A percentile compares a stretch with the other conserved stretches of the same genome.
phyloP scores from a whole-genome alignment of 2,329 filamentous ascomycete species.

The Aphanocladium album region DNA sequence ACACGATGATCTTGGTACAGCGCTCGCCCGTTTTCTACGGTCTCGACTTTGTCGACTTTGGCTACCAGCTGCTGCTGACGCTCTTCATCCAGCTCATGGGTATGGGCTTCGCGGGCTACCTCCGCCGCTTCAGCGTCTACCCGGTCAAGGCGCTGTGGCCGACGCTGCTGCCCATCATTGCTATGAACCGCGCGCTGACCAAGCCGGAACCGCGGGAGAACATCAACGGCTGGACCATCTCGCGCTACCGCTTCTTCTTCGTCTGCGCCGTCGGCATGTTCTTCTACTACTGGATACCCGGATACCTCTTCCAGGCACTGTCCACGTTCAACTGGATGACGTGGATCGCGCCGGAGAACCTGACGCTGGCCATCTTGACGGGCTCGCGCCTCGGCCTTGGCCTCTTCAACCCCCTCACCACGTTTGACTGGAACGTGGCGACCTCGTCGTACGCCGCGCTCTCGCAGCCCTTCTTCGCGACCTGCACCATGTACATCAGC shows the following conservation, averaged over 20 bases:
- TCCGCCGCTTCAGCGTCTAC: slow-evolving; percentile 46
- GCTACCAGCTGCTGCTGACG: slow-evolving; percentile 43
- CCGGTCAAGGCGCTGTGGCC: slow-evolving; percentile 50
- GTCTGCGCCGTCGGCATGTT: slow-evolving; percentile 40
- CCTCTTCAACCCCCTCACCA: slow-evolving; percentile 31
- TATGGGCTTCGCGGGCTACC: slow-evolving; percentile 48
- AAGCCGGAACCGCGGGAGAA: slow-evolving; percentile 26
- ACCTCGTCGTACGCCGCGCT: slow-evolving; percentile 35
- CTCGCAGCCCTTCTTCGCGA: slow-evolving; percentile 35
- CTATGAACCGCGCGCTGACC: slow-evolving; percentile 43
- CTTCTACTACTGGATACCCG: slow-evolving; percentile 49
- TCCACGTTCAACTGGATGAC: slow-evolving; percentile 50
- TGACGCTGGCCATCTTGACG: slow-evolving; percentile 34
- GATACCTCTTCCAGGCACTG: slow-evolving; percentile 44
- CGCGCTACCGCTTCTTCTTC: slow-evolving; percentile 42
- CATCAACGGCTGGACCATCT: slow-evolving; percentile 34
- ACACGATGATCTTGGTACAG: slow-evolving; percentile 43
- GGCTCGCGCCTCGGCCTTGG: slow-evolving; percentile 39
- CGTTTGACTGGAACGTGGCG: slow-evolving; percentile 36
- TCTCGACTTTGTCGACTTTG: slow-evolving; percentile 34
- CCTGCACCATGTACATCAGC: slow-evolving; percentile 32
- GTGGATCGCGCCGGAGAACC: slow-evolving; percentile 47
- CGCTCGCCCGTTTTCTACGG: slow-evolving; percentile 40
- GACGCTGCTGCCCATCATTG: slow-evolving; percentile 41
- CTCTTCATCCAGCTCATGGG: slow-evolving; percentile 49